phyloP scores from a whole-genome alignment of 2,329 filamentous ascomycete species.

The Plectosphaerella cucumerina region DNA sequence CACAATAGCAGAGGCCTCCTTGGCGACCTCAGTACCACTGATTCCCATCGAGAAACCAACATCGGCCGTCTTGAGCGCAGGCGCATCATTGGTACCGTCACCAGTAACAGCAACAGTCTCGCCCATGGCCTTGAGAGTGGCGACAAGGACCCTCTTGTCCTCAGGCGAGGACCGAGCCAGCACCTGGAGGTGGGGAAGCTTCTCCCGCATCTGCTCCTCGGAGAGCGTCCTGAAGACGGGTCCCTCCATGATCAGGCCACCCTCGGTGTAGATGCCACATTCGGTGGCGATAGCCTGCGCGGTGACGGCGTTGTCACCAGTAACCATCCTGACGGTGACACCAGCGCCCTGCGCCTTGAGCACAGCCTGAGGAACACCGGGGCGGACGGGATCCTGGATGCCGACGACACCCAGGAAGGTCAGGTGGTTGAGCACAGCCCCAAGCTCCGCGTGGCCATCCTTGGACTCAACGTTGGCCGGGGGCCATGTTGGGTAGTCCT shows the following conservation, averaged over 20 bases:
- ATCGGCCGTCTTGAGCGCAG: conserved; percentile 61
- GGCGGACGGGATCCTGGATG: conserved; percentile 66
- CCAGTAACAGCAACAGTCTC: conserved; percentile 62
- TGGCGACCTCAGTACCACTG: conserved; percentile 62
- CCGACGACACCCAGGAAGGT: conserved; percentile 67
- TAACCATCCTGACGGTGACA: conserved; percentile 69
- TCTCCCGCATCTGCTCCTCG: conserved; percentile 45
- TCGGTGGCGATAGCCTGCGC: conserved; percentile 61
- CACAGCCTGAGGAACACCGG: conserved; percentile 62
- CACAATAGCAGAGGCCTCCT: conserved; percentile 66
- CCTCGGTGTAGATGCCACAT: conserved; percentile 57
- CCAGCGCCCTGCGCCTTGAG: conserved; percentile 59
- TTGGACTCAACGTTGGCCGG: conserved; percentile 60
- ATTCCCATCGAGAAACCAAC: conserved; percentile 68
- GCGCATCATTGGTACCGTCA: conserved; percentile 64
- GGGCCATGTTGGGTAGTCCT: conserved; percentile 68
- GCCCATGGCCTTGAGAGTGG: conserved; percentile 47
- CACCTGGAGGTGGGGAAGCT: conserved; percentile 45
- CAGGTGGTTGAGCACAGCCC: conserved; percentile 57
- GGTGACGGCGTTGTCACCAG: conserved; percentile 62
- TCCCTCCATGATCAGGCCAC: conserved; percentile 62
- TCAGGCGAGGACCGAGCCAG: conserved; percentile 56
- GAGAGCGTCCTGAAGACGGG: conserved; percentile 56
- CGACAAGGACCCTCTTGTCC: conserved; percentile 54
- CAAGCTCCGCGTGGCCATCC: conserved; percentile 59